A percentile compares a stretch with the other conserved stretches of the same genome.
phyloP scores from a whole-genome alignment of 345 rosid species.

The Citrus mangshanensis region DNA sequence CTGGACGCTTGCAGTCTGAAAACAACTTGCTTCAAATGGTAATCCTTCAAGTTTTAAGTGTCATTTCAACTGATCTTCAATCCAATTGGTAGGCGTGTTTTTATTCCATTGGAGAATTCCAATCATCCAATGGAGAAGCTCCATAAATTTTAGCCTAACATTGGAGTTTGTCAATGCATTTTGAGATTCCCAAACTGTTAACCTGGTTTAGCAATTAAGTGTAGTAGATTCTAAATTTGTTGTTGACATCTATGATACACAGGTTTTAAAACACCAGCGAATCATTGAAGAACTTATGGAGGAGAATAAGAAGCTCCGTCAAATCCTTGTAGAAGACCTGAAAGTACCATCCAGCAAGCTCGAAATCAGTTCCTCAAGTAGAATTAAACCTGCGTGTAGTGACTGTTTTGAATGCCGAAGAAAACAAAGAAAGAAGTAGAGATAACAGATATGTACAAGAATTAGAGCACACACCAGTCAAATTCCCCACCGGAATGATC shows the following conservation, averaged over 20 bases:
- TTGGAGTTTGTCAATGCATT: neutral
- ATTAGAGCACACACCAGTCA: conserved; percentile 5
- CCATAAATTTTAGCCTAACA: neutral
- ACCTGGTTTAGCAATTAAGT: neutral
- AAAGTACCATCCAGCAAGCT: conserved; percentile 73
- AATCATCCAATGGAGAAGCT: neutral
- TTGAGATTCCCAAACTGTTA: neutral
- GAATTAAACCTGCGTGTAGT: conserved; percentile 41
- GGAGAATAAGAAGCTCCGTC: conserved; percentile 76
- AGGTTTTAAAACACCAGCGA: conserved; percentile 82
- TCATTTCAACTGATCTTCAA: conserved; percentile 9
- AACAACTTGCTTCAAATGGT: conserved; percentile 89
- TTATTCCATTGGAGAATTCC: conserved; percentile 1
- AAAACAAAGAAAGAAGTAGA: conserved; percentile 67
- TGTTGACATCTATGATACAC: conserved; percentile 1
- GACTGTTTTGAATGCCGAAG: conserved; percentile 91
- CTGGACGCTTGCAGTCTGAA: conserved; percentile 54
- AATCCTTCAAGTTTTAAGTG: conserved; percentile 17
- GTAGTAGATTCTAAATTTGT: neutral
- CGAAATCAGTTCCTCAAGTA: conserved; percentile 37
- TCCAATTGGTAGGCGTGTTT: neutral
- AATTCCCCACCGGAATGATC: neutral
- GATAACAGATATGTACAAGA: neutral
- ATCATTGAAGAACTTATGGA: conserved; percentile 70
- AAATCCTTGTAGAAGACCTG: conserved; percentile 70